Conservation (phyloP, 805 yeast genomes). For the Alloascoidea hylecoeti region DNA sequence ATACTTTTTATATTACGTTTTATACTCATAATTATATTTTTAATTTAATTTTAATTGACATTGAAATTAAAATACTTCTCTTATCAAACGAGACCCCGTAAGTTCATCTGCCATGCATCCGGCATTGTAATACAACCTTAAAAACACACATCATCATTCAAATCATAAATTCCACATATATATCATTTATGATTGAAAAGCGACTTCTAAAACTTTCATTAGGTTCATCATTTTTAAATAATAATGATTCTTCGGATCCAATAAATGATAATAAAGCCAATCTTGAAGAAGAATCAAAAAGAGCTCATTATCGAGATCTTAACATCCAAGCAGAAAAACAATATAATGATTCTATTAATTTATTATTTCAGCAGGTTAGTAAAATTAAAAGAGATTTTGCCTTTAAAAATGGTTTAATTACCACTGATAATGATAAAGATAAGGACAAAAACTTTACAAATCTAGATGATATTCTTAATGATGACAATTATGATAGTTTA, state of each 20-base stretch:
- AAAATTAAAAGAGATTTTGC: not conserved
- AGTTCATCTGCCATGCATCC: too few relatives aligned
- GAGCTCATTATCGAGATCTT: not conserved
- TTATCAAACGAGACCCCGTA: too few relatives aligned
- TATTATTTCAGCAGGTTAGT: not conserved
- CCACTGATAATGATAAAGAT: not conserved
- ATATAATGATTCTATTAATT: not conserved
- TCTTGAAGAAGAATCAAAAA: not conserved
- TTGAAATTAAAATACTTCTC: too few relatives aligned
- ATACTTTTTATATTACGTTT: too few relatives aligned
- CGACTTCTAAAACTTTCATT: slow-evolving; percentile 1
- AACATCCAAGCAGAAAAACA: not conserved
- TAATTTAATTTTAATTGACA: too few relatives aligned
- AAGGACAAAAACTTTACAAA: not conserved
- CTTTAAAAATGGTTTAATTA: not conserved
- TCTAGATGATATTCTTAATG: not conserved
- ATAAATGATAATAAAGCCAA: not conserved
- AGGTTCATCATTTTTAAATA: not conserved
- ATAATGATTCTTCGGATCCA: too few relatives aligned
- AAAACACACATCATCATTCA: too few relatives aligned
- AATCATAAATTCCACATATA: too few relatives aligned
- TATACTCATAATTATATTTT: too few relatives aligned
- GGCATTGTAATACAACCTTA: too few relatives aligned
- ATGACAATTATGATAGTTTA: not conserved
- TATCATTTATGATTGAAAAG: slow-evolving; percentile 1